These are phyloP conservation scores for Fusarium globosum DNA, from an alignment of 2,329 filamentous ascomycete species.

Conservation along the genomic window DNA sequence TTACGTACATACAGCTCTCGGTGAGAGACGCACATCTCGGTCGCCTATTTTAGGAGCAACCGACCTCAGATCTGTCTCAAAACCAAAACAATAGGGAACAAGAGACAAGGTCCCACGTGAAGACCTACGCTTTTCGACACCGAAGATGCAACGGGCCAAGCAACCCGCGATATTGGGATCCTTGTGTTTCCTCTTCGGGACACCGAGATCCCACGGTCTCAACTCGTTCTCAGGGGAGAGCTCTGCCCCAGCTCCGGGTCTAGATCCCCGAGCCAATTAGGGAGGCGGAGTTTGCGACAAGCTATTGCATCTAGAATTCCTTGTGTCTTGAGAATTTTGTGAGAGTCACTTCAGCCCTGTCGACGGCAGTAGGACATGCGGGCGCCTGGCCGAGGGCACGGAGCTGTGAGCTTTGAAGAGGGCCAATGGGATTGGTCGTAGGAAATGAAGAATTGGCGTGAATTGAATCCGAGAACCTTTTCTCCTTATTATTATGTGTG, in stretches of 20 bases:
- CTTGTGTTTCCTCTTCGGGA: constrained; percentile 31
- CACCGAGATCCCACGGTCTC: constrained; percentile 36
- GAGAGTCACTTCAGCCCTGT: constrained; percentile 31
- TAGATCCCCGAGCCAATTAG: constrained; percentile 36
- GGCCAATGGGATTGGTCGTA: neutral
- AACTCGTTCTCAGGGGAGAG: constrained; percentile 32
- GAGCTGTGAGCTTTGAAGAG: neutral
- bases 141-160: constrained; percentile 30
- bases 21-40: constrained; percentile 24
- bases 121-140: constrained; percentile 44
- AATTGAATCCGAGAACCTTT: neutral
- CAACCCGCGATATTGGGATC: constrained; percentile 24
- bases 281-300: neutral
- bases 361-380: neutral
- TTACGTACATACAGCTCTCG: constrained; percentile 15
- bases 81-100: neutral
- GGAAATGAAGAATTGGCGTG: neutral
- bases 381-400: neutral
- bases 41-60: constrained; percentile 21
- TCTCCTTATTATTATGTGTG: neutral
- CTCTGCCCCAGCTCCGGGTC: constrained; percentile 23
- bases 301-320: constrained; percentile 15
- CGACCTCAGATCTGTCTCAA: constrained; percentile 20
- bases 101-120: constrained; percentile 36
- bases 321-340: neutral